These are phyloP conservation scores for Vanilla planifolia DNA, from an alignment of 106 monocot genomes.

Conservation along the genomic window DNA sequence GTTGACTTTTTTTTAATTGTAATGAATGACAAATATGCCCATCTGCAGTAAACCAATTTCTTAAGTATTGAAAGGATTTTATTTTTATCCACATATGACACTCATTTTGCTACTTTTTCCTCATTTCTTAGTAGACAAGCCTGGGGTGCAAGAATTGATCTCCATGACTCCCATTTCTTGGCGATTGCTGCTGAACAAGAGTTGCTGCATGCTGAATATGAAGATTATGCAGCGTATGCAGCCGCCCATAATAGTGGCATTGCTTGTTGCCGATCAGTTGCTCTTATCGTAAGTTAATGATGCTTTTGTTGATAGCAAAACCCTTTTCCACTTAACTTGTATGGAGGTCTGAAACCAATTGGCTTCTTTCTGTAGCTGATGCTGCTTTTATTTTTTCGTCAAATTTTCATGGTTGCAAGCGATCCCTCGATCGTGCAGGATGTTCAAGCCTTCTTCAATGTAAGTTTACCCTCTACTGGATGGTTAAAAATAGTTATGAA, in stretches of 20 bases:
- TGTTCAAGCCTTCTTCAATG: slow-evolving; percentile 60
- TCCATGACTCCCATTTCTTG: slow-evolving; percentile 67
- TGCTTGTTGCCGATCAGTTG: slow-evolving; percentile 71
- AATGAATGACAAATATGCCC: too few species aligned
- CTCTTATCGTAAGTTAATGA: slow-evolving; percentile 52
- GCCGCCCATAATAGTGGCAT: slow-evolving; percentile 44
- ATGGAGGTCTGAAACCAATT: not conserved
- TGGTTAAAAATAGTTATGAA: too few species aligned
- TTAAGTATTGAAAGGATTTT: not conserved
- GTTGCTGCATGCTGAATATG: slow-evolving; percentile 70
- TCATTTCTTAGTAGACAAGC: slow-evolving; percentile 36
- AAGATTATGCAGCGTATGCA: slow-evolving; percentile 58
- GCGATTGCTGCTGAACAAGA: slow-evolving; percentile 81
- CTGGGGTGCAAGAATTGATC: slow-evolving; percentile 62
- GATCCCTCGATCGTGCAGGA: slow-evolving; percentile 53
- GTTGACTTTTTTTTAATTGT: too few species aligned
- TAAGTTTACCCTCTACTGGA: slow-evolving; percentile 24
- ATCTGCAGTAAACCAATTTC: too few species aligned
- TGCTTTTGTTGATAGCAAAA: not conserved
- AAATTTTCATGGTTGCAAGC: slow-evolving; percentile 46
- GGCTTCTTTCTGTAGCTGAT: slow-evolving; percentile 46
- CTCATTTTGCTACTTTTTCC: slow-evolving; percentile 1
- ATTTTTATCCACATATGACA: not conserved
- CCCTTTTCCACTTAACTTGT: not conserved
- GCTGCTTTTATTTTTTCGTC: slow-evolving; percentile 74